Base-by-base conservation (phyloP, 2,329 filamentous ascomycete species). In the Arachnomyces sp. region DNA sequence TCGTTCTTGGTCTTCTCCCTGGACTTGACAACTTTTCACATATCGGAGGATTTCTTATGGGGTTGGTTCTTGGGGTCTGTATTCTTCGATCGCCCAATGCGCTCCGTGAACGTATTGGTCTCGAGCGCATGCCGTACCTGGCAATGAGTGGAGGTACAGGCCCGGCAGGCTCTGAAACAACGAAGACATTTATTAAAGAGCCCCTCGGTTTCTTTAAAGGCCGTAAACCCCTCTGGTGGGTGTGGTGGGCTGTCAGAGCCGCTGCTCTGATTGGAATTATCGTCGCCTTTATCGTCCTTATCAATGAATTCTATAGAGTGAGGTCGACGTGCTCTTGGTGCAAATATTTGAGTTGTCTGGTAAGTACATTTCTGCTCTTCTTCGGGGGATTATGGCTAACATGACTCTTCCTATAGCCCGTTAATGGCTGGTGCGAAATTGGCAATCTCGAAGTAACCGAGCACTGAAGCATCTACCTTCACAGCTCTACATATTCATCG, bases 21-120 rank as follows among this genome's bases (percentile, higher is more conserved):
- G 90, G 89, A 7, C 67, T 98, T 34, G 92, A 98, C 70, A 98
- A 98, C 63, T 98, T 96, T 62, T 85, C 86, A 12, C 92, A 98
- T 52, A 95, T 98, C 46, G 92, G 92, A 40, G 92, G 92, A 2
- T 95, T 96, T 61, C 65, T 94, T 37, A 94, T 94, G 79, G 92
- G 92, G 1, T 67, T 98, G 5, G 82, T 82, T 0, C 76, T 95
- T 1, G 92, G 92, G 9, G 73, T 96, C 38, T 93, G 82, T 46
- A 73, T 98, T 18, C 71, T 98, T 45, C 88, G 90, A 57, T 95
- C 89, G 3, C 92, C 92, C 2, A 84, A 88, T 48, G 73, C 79
- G 2, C 72, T 95, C 14, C 79, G 88, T 28, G 73, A 81, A 43
- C 79, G 82, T 33, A 83, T 89, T 42, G 84, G 83, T 11, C 70